These are phyloP conservation scores for Schizosaccharomyces versatilis DNA, from an alignment of 1,139 yeast species.

Conservation along the genomic window DNA sequence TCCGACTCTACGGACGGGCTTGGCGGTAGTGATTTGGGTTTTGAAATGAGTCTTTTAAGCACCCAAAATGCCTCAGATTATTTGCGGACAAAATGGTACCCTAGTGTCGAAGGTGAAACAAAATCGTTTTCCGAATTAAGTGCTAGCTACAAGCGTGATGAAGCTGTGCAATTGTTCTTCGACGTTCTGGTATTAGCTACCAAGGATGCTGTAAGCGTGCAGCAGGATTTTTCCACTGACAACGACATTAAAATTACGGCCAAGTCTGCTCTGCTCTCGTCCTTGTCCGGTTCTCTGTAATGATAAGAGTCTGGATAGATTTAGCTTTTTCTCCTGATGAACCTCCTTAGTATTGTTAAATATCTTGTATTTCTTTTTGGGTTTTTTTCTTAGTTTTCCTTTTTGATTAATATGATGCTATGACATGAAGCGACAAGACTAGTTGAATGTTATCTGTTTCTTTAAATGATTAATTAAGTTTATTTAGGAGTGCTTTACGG, in stretches of 20 bases:
- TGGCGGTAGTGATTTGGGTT: not conserved
- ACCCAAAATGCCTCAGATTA: not conserved
- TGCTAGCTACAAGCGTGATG: slow-evolving; percentile 19
- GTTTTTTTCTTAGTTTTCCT: no score
- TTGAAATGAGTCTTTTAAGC: slow-evolving; percentile 1
- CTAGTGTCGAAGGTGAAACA: not conserved
- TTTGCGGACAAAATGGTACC: not conserved
- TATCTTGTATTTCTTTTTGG: no score
- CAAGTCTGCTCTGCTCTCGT: not conserved
- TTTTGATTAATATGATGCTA: no score
- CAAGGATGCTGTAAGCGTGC: slow-evolving; percentile 40
- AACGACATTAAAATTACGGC: slow-evolving; percentile 34
- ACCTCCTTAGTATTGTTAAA: no score
- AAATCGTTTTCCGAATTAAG: not conserved
- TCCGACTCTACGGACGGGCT: no score
- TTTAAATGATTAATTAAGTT: no score
- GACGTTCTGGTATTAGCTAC: slow-evolving; percentile 70
- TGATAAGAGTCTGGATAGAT: no score
- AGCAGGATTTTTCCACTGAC: slow-evolving; percentile 35
- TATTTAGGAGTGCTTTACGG: no score
- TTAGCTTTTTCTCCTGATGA: no score
- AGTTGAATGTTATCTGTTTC: no score
- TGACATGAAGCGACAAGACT: no score
- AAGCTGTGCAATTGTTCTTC: slow-evolving; percentile 59
- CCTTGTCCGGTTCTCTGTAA: not conserved